phyloP scores from a whole-genome alignment of 2,329 filamentous ascomycete species.

The Penicillium hesseltinei region DNA sequence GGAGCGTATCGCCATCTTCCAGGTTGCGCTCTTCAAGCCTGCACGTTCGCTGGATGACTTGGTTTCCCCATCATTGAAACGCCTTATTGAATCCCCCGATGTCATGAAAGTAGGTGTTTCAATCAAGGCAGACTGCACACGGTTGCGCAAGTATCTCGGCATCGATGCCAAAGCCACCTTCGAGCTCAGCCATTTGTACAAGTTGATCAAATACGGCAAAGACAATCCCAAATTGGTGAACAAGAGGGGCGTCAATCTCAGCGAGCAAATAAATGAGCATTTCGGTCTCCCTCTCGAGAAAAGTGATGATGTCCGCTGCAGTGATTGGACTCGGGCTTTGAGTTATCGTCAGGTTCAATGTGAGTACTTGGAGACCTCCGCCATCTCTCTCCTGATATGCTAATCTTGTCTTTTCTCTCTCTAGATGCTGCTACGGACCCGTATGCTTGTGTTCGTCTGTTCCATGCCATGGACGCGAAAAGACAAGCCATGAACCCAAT shows the following conservation, averaged over 20 bases:
- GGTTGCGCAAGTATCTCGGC: constrained; percentile 64
- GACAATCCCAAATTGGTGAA: constrained; percentile 59
- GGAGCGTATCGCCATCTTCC: constrained; percentile 75
- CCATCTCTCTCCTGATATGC: constrained; percentile 10
- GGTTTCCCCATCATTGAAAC: constrained; percentile 67
- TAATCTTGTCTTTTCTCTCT: constrained; percentile 9
- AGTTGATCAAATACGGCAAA: constrained; percentile 66
- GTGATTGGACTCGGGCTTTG: constrained; percentile 70
- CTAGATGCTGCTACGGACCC: constrained; percentile 77
- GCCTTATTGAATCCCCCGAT: constrained; percentile 67
- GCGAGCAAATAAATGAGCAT: constrained; percentile 67
- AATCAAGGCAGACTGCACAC: constrained; percentile 68
- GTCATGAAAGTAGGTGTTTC: constrained; percentile 75
- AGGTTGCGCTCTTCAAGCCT: constrained; percentile 64
- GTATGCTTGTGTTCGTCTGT: constrained; percentile 75
- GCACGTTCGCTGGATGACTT: constrained; percentile 50
- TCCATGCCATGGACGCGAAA: constrained; percentile 66
- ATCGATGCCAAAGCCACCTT: constrained; percentile 67
- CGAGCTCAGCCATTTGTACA: constrained; percentile 81
- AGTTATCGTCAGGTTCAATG: constrained; percentile 64
- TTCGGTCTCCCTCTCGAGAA: constrained; percentile 75
- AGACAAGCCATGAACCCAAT: constrained; percentile 64
- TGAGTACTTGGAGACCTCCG: constrained; percentile 47
- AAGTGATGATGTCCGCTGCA: constrained; percentile 64
- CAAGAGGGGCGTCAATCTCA: constrained; percentile 64